These are phyloP conservation scores for Lasiodiplodia sp. DNA, from an alignment of 2,329 filamentous ascomycete genomes.

Conservation along the genomic window DNA sequence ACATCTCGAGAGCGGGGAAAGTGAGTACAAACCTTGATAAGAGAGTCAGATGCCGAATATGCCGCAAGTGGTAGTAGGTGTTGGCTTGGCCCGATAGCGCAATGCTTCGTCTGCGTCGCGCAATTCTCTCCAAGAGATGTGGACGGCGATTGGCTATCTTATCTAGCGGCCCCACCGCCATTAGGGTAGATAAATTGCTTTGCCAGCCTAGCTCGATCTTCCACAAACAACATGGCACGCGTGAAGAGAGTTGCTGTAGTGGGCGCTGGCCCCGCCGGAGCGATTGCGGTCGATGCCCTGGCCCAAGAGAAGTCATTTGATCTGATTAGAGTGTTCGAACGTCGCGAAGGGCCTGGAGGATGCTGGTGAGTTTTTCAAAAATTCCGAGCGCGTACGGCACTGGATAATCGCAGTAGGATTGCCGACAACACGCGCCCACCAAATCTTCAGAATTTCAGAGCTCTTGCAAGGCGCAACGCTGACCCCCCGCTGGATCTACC, in stretches of 20 bases:
- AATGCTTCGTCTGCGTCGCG: constrained; percentile 11
- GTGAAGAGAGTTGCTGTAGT: constrained; percentile 61
- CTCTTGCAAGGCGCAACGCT: constrained; percentile 58
- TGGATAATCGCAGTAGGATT: constrained; percentile 25
- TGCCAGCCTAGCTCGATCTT: background rate
- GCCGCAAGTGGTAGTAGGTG: constrained; percentile 14
- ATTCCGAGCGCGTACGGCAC: background rate
- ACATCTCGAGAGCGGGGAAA: background rate
- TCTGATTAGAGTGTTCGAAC: constrained; percentile 67
- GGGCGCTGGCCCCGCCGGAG: constrained; percentile 67
- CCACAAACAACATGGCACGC: constrained; percentile 1
- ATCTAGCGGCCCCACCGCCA: constrained; percentile 12
- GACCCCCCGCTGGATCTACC: constrained; percentile 60
- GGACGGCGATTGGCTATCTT: constrained; percentile 1
- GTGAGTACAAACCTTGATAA: background rate
- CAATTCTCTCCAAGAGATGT: background rate
- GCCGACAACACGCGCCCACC: constrained; percentile 45
- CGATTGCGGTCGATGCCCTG: constrained; percentile 67
- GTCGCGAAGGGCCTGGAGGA: constrained; percentile 65
- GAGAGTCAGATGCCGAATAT: background rate
- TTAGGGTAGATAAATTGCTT: background rate
- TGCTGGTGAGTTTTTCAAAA: constrained; percentile 60
- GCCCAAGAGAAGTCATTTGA: constrained; percentile 66
- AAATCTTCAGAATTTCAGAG: constrained; percentile 52
- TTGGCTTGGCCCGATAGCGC: constrained; percentile 25